phyloP scores from a whole-genome alignment of 1,284 basidiomycete genomes.

The Ganoderma lingzhi region DNA sequence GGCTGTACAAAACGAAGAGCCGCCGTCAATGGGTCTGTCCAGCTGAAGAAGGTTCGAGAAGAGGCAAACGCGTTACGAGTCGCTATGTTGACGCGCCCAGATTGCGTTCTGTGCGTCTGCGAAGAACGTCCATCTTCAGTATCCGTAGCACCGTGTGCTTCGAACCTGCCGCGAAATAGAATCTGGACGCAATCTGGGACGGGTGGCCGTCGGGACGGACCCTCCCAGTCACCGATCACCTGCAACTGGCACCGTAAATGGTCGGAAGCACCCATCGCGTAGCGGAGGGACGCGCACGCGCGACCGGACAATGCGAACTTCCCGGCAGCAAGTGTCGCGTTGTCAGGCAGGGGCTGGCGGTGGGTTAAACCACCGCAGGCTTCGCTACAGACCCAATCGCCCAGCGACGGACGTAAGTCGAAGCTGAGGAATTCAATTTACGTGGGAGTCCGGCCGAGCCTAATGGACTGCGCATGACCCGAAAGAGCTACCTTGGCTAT shows the following conservation, averaged over 20 bases:
- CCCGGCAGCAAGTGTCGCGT: neutral
- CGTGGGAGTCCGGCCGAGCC: slow-evolving; percentile 4
- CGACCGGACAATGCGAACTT: neutral
- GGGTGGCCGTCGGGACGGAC: slow-evolving; percentile 21
- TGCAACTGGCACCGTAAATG: slow-evolving; percentile 2
- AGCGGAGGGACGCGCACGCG: neutral
- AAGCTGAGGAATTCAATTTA: slow-evolving; percentile 5
- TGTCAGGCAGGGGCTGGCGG: slow-evolving; percentile 1
- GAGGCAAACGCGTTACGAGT: neutral
- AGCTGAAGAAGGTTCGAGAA: slow-evolving; percentile 13
- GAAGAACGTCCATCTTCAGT: neutral
- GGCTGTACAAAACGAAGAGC: neutral
- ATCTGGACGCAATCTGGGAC: slow-evolving; percentile 2
- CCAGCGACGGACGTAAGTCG: slow-evolving; percentile 5
- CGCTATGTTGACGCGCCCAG: slow-evolving; percentile 4
- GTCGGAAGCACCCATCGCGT: neutral
- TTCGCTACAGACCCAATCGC: neutral
- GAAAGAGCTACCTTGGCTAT: neutral
- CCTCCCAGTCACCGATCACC: slow-evolving; percentile 7
- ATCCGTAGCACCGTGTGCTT: neutral
- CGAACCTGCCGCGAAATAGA: neutral
- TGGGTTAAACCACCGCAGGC: neutral
- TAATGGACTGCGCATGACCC: slow-evolving; percentile 8
- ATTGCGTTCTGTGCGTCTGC: neutral
- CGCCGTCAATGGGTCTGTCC: neutral